Evolutionary conservation across 1,139 yeast genomes (phyloP), one percentile per base, ranked within the genome.

Genomic region (Pichia kudriavzevii): DNA sequence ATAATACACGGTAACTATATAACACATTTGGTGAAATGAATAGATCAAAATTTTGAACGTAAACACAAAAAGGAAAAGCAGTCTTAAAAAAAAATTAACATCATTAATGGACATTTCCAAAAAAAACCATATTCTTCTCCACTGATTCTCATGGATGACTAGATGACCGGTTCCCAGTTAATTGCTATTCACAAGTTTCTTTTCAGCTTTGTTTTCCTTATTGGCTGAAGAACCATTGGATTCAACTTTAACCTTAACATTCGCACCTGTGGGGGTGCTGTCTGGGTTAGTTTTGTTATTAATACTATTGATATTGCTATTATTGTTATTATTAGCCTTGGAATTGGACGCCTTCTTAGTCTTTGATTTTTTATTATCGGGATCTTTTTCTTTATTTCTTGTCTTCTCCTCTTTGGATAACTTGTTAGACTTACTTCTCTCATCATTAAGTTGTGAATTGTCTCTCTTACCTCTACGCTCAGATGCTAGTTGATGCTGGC

Each of bases 141-240:
- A n/a, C n/a, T n/a, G n/a, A n/a, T n/a, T n/a, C n/a, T n/a, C n/a
- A n/a, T n/a, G n/a, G n/a, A n/a, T n/a, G n/a, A n/a, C n/a, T n/a
- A n/a, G n/a, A n/a, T n/a, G n/a, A 11, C 18, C 7, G 12, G n/a
- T n/a, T 4, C 16, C 20, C 16, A 22, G 15, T 18, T 19, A 11
- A 6, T 19, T 9, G 15, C 28, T 16, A 6, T 35, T 35, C 13
- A 35, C 35, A 30, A 27, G 11, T 24, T 32, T 28, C 5, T 30
- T n/a, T n/a, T n/a, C 30, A 27, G 27, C 28, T 20, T 30, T 32
- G 7, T 38, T 32, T 21, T 39, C 42, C 23, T 36, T 36, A 22
- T 34, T 38, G 19, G 28, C 30, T 26, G 22, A n/a, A n/a, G n/a
- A n/a, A n/a, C n/a, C n/a, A n/a, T n/a, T n/a, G n/a, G n/a, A n/a